Conservation (phyloP, 176 grass and related monocot species). For the Eleusine indica region DNA sequence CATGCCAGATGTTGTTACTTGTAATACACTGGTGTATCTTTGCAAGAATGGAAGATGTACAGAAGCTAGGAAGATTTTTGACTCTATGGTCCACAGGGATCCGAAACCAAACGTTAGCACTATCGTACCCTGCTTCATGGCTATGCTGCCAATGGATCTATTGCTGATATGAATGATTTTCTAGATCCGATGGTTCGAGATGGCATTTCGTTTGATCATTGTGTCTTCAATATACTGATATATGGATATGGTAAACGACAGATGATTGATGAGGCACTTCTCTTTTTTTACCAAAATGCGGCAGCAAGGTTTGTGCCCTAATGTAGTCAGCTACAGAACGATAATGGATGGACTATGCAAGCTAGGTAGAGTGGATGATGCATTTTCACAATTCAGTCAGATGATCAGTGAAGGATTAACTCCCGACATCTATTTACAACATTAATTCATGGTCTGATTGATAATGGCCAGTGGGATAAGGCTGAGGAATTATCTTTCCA, state of each 20-base stretch:
- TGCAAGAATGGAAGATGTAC: conserved; percentile 21
- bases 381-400: no score
- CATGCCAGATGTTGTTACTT: conserved; percentile 18
- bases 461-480: not conserved
- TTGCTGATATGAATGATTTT: not conserved
- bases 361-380: no score
- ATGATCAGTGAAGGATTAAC: no score
- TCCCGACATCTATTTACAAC: no score
- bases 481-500: not conserved
- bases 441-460: no score
- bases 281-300: not conserved
- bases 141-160: not conserved
- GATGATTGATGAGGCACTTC: not conserved
- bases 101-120: not conserved
- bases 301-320: not conserved
- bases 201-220: not conserved
- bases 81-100: not conserved
- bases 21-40: not conserved
- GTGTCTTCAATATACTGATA: not conserved
- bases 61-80: conserved; percentile 1
- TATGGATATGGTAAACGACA: not conserved
- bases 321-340: not conserved
- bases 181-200: not conserved
- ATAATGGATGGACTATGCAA: no score
- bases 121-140: not conserved